Conservation (phyloP, 106 monocot species). For the Allium cepa region DNA sequence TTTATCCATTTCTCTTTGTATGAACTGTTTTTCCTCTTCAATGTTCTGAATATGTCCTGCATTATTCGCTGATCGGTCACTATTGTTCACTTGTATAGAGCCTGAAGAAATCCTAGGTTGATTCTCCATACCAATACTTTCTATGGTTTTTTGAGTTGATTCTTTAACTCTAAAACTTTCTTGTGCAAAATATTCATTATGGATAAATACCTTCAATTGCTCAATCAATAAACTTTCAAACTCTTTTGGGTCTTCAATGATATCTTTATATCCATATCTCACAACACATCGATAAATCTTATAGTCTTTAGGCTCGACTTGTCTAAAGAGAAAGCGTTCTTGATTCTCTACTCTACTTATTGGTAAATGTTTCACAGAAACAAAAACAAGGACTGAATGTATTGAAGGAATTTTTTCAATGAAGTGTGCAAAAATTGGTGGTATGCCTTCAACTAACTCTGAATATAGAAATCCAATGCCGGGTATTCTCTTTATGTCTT, state of each 20-base stretch:
- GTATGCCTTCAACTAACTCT: slow-evolving; percentile 54
- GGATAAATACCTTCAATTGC: slow-evolving; percentile 34
- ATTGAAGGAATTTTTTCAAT: slow-evolving; percentile 47
- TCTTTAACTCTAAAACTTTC: slow-evolving; percentile 3
- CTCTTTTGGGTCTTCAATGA: slow-evolving; percentile 13
- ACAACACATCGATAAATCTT: slow-evolving; percentile 47
- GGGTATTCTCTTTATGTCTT: slow-evolving; percentile 31
- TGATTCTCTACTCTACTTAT: slow-evolving; percentile 35
- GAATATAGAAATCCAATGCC: slow-evolving; percentile 60
- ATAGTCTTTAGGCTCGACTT: slow-evolving; percentile 28
- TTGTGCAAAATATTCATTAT: slow-evolving; percentile 22
- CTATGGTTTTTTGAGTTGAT: neutral
- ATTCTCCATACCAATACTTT: slow-evolving; percentile 3
- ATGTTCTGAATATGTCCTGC: slow-evolving; percentile 1
- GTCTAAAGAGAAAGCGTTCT: slow-evolving; percentile 49
- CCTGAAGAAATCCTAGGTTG: slow-evolving; percentile 12
- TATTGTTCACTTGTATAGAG: slow-evolving; percentile 7
- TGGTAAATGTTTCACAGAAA: slow-evolving; percentile 51
- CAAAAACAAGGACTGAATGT: slow-evolving; percentile 47
- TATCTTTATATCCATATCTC: slow-evolving; percentile 43
- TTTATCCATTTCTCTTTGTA: slow-evolving; percentile 52
- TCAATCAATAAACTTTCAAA: slow-evolving; percentile 39
- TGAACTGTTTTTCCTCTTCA: slow-evolving; percentile 35
- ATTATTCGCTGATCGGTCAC: neutral
- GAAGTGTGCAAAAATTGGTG: slow-evolving; percentile 54